A percentile compares a stretch with the other conserved stretches of the same genome.
Evolutionary conservation across 305 asterid genomes (phyloP).

Genomic region (Fraxinus xanthoxyloides): DNA sequence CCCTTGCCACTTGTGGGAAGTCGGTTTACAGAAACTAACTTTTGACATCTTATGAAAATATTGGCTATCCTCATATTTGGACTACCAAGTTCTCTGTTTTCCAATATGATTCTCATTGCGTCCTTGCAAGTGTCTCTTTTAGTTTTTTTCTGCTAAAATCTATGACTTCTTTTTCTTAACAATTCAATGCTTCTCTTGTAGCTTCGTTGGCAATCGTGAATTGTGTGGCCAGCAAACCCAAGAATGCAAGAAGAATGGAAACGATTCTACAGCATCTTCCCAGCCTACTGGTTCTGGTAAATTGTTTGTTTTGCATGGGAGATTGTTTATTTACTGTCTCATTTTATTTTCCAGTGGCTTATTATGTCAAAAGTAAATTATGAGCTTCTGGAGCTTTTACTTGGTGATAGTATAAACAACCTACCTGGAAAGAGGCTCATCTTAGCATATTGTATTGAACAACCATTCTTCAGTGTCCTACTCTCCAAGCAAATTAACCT

Average conservation of each 20-base stretch:
- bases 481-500: neutral
- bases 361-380: neutral
- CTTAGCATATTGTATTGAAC: neutral
- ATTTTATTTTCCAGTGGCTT: neutral
- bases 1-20: conserved; percentile 1
- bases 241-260: conserved; percentile 48
- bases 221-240: conserved; percentile 83
- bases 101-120: conserved; percentile 4
- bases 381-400: conserved; percentile 1
- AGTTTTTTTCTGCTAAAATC: neutral
- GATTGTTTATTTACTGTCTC: neutral
- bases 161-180: conserved; percentile 8
- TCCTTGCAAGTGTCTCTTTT: neutral
- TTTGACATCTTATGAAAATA: conserved; percentile 9
- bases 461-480: neutral
- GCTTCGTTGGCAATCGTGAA: conserved; percentile 88
- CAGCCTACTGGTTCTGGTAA: conserved; percentile 58
- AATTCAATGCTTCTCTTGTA: conserved; percentile 39
- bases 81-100: conserved; percentile 2
- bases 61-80: conserved; percentile 3
- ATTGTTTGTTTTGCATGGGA: conserved; percentile 11
- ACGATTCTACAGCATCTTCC: conserved; percentile 47
- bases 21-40: conserved; percentile 7
- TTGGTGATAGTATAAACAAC: neutral
- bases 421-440: neutral